Base-by-base conservation (phyloP, 306 rosid genomes). In the Prinsepia uniflora region DNA sequence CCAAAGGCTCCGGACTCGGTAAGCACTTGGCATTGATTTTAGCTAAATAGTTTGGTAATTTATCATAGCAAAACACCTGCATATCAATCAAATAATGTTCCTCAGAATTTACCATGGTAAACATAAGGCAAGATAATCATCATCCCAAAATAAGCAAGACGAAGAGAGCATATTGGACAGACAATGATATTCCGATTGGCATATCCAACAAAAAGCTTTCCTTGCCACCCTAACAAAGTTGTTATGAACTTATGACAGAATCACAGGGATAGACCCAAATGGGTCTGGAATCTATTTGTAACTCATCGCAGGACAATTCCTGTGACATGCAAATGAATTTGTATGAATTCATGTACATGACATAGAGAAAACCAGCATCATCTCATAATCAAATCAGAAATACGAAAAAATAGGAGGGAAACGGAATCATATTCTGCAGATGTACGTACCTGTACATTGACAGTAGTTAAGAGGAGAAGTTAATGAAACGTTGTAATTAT, bases 221-320 rank as follows among this genome's bases (percentile, higher is more conserved):
- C 96, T 74, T 88, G 86, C 82, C 89, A 84, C 74, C 85, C 83
- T 72, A 93, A 76, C 73, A 90, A 68, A 77, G 90, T 80, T 24
- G 98, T n/a, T n/a, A n/a, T n/a, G n/a, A n/a, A n/a, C n/a, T 88
- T 46, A 84, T 60, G 50, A 83, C 91, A 69, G 96, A 83, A 76
- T 63, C 64, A 74, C 83, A 76, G 53, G 86, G 83, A 72, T 87
- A 79, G 48, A 88, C 73, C 54, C 97, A 97, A 64, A 84, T 58
- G 60, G 83, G 77, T 71, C 70, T 87, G 76, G 74, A 79, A 40
- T 86, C 89, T 48, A 89, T 63, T 76, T 88, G 86, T 68, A 86
- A 76, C 56, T 86, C 96, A 52, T 92, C 89, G 41, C 87, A 86
- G 1, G 90, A 81, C 77, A 91, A 77, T 72, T 90, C 98, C 96